Conservation (phyloP, 805 yeast genomes). For the Starmerella scarabaei region DNA sequence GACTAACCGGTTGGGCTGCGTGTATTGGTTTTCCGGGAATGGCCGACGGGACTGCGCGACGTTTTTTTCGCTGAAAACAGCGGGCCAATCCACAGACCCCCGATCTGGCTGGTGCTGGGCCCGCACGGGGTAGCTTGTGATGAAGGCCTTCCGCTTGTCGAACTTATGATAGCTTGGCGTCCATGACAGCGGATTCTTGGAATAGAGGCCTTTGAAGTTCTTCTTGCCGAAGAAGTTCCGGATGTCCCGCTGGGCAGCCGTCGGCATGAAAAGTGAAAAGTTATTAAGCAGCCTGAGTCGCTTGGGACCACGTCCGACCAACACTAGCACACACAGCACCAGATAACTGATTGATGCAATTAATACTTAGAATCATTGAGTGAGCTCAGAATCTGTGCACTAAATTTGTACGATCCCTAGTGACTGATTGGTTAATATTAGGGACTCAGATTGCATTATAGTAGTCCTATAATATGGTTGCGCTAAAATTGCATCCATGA, state of each 20-base stretch:
- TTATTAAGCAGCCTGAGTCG: too few relatives aligned
- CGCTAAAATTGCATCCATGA: too few relatives aligned
- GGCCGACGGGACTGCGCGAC: slow-evolving; percentile 37
- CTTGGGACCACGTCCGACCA: too few relatives aligned
- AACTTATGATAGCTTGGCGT: slow-evolving; percentile 48
- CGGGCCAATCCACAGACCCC: slow-evolving; percentile 22
- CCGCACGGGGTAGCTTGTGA: slow-evolving; percentile 23
- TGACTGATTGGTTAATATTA: too few relatives aligned
- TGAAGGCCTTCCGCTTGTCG: slow-evolving; percentile 36
- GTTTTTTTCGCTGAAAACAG: slow-evolving; percentile 21
- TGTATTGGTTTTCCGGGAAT: slow-evolving; percentile 62
- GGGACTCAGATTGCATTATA: too few relatives aligned
- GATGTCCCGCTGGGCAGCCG: slow-evolving; percentile 29
- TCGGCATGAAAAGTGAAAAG: slow-evolving; percentile 10
- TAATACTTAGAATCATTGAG: too few relatives aligned
- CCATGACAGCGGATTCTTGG: slow-evolving; percentile 51
- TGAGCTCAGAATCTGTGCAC: too few relatives aligned
- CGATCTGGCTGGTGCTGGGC: slow-evolving; percentile 22
- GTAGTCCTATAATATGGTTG: too few relatives aligned
- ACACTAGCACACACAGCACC: too few relatives aligned
- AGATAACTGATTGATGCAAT: too few relatives aligned
- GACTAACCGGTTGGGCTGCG: slow-evolving; percentile 53
- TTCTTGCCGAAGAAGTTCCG: slow-evolving; percentile 69
- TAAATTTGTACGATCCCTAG: too few relatives aligned
- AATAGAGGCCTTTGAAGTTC: slow-evolving; percentile 72